Evolutionary conservation across 352 stramenopile species (phyloP).

Genomic region (Phytophthora pinifolia): DNA sequence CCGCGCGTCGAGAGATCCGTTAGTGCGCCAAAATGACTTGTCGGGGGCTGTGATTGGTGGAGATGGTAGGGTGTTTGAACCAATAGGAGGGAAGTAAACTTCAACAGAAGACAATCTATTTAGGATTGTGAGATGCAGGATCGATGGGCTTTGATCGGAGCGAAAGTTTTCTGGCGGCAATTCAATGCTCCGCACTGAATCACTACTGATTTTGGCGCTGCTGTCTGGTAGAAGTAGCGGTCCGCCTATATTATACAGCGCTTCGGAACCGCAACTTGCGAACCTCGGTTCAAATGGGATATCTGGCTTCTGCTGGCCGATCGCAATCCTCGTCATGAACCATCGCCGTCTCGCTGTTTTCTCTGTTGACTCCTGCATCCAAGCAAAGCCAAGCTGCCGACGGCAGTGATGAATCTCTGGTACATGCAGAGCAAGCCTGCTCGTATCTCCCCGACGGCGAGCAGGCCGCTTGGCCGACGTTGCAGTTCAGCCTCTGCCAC

Average conservation of each 20-base stretch:
- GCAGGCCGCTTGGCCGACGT: no score
- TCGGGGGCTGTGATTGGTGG: conserved; percentile 17
- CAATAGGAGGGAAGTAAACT: conserved; percentile 10
- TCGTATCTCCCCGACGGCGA: conserved; percentile 8
- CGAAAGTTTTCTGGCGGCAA: no score
- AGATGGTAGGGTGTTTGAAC: conserved; percentile 1
- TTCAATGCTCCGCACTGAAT: no score
- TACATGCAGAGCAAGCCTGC: conserved; percentile 4
- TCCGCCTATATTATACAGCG: no score
- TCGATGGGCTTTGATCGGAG: no score
- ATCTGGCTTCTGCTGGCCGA: conserved; percentile 15
- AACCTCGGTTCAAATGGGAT: conserved; percentile 2
- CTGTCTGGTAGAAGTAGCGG: background rate
- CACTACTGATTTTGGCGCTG: background rate
- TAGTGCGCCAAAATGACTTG: background rate
- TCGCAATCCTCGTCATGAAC: conserved; percentile 3
- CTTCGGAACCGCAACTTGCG: background rate
- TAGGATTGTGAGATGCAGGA: background rate
- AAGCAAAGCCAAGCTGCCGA: no score
- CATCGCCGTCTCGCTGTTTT: no score
- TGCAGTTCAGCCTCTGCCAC: conserved; percentile 5
- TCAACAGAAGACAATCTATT: conserved; percentile 8
- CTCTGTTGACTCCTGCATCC: no score
- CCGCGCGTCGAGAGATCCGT: conserved; percentile 5
- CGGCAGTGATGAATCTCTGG: no score